Evolutionary conservation across 1,284 basidiomycete species (phyloP), one percentile per base, ranked within the genome.

Genomic region (Austroboletus novae-zelandiae): DNA sequence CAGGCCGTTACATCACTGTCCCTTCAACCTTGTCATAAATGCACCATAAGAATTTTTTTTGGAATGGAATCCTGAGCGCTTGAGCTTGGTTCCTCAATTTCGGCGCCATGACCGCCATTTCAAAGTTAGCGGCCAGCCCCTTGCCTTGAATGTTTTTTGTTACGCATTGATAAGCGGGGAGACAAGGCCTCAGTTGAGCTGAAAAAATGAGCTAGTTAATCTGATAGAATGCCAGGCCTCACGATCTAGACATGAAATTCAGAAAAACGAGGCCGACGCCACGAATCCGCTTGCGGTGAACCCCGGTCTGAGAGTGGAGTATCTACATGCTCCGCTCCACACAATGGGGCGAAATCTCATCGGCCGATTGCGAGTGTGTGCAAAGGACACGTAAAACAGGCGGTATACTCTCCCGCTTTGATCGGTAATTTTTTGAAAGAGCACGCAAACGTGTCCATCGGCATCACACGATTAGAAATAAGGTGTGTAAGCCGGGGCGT

Each of bases 271-370:
- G 17, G 40, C 23, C 9, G 14, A 4, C n/a, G 30, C 40, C 34
- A 25, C 32, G 30, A 47, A 25, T 37, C 45, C 47, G 47, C 45
- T 32, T 42, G 23, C 29, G 17, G 35, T 14, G 23, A 29, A 17
- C 18, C 23, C 18, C 27, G 2, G 29, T 30, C n/a, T 27, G 27
- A 8, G 9, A 15, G 31, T 17, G 31, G 42, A 32, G 34, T n/a
- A 40, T 39, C n/a, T 29, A 35, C 40, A 41, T 43, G 48, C 29
- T 48, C 60, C 51, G 43, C 39, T 65, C 56, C 50, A 49, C 50
- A 47, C 50, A 44, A 47, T 55, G 51, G 20, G 48, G 61, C 27
- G 15, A 43, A 34, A 36, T 23, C 18, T 29, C 25, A 35, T 49
- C 42, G 44, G 42, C 20, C 37, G 39, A 29, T 42, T n/a, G 11